Base-by-base conservation (phyloP, 2,329 filamentous ascomycete genomes). In the Dactylellina sp. region DNA sequence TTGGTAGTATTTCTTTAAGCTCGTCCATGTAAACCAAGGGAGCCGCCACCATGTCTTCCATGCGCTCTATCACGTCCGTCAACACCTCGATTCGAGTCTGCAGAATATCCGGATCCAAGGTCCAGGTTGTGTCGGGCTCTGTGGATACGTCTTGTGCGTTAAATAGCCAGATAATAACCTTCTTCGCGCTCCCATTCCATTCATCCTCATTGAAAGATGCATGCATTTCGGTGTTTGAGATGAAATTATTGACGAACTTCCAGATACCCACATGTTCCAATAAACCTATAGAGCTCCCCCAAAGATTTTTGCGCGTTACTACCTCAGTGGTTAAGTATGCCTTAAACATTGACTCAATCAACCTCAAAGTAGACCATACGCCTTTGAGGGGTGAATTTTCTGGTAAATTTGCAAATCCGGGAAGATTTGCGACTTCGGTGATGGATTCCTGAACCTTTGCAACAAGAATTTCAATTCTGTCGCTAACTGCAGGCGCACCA, bases 141-240 rank as follows among this genome's bases (percentile, higher is more conserved):
- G 18, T 6, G 0, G 42, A 25, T 5, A 22, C 44, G 6, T 16
- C 32, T 20, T 49, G 14, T 2, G 46, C 53, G 39, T 32, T 50
- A 7, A 66, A 20, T 20, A 66, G 18, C 32, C 62, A 56, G 4
- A 7, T n/a, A 4, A 56, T 56, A 5, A 56, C 9, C 16, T 42
- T 56, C 12, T 24, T 18, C 9, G 35, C 18, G 4, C 50, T 55
- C 1, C 52, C 42, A 22, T 9, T 50, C 6, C 20, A 24, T 32
- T 32, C 28, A 5, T 32, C 28, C 28, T 32, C 28, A 2, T 56
- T 40, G 6, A 22, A 25, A 25, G 18, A 40, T 3, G 52, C 25
- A 22, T 49, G 42, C 1, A 32, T 40, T 11, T 50, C 61, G 18
- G 32, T 40, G 18, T 65, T 65, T 7, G 16, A 1, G 18, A 49